Percentiles rank a stretch among this genome's conserved stretches.
Conservation (phyloP, 169 alveolate genomes). For the Eimeria praecox region DNA sequence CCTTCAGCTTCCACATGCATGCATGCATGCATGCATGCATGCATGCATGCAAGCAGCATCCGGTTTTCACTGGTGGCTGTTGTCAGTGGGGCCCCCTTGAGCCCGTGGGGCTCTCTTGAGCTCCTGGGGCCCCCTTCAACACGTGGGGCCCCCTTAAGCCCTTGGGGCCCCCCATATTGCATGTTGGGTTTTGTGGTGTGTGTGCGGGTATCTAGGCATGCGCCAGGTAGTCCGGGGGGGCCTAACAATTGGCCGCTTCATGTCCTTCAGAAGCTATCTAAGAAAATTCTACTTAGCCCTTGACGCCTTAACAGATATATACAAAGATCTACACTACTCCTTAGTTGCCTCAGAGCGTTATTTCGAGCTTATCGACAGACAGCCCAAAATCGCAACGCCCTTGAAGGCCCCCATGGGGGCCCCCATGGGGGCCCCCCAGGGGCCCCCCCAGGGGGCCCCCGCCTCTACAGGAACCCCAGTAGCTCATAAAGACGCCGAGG, state of each 20-base stretch:
- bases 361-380: conserved; percentile 71
- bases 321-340: conserved; percentile 25
- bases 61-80: too few species aligned
- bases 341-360: conserved; percentile 54
- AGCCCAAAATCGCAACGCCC: not conserved
- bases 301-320: conserved; percentile 53
- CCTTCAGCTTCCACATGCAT: not conserved
- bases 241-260: conserved; percentile 67
- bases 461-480: not conserved
- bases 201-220: conserved; percentile 58
- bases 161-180: not conserved
- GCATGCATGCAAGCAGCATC: too few species aligned
- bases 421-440: not conserved
- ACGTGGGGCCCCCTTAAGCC: not conserved
- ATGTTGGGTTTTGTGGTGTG: not conserved
- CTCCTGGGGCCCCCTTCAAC: too few species aligned
- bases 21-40: not conserved
- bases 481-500: not conserved
- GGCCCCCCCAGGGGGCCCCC: conserved; percentile 12
- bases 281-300: conserved; percentile 61
- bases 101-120: not conserved
- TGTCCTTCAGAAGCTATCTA: conserved; percentile 65
- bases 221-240: conserved; percentile 31
- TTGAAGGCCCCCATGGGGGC: not conserved
- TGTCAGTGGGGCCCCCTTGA: not conserved